These are phyloP conservation scores for Mortierella alpina DNA, from an alignment of 192 early-diverging fungal genomes.

Conservation along the genomic window DNA sequence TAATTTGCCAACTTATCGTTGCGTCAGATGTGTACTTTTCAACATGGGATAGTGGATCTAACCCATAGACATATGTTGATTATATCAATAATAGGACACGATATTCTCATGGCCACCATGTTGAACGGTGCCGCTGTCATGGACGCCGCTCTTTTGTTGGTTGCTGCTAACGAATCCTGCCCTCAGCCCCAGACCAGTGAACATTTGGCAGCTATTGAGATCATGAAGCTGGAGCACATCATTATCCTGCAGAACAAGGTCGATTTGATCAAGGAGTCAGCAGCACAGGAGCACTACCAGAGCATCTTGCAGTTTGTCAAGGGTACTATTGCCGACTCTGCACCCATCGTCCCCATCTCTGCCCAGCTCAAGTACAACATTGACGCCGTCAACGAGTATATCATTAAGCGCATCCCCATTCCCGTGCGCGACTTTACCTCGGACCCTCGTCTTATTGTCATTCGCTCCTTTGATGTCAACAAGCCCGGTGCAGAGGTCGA, in stretches of 20 bases:
- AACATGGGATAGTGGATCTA: not conserved
- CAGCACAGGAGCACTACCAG: slow-evolving; percentile 89
- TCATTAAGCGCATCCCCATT: slow-evolving; percentile 94
- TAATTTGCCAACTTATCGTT: not conserved
- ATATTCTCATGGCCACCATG: slow-evolving; percentile 99
- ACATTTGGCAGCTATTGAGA: slow-evolving; percentile 98
- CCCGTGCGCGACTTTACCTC: slow-evolving; percentile 93
- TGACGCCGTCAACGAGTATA: slow-evolving; percentile 97
- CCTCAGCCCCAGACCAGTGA: slow-evolving; percentile 99
- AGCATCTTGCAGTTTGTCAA: slow-evolving; percentile 94
- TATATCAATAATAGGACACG: slow-evolving; percentile 69
- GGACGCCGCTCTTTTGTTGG: slow-evolving; percentile 97
- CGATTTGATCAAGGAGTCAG: slow-evolving; percentile 94
- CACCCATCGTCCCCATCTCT: slow-evolving; percentile 97
- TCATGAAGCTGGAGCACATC: slow-evolving; percentile 97
- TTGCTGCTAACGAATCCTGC: slow-evolving; percentile 98
- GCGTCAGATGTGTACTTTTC: not conserved
- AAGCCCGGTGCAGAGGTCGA: slow-evolving; percentile 96
- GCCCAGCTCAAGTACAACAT: slow-evolving; percentile 99
- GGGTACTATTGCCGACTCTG: slow-evolving; percentile 92
- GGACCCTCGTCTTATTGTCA: slow-evolving; percentile 94
- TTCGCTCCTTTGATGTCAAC: slow-evolving; percentile 99
- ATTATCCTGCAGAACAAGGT: slow-evolving; percentile 99
- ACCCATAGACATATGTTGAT: not conserved
- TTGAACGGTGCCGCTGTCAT: slow-evolving; percentile 98